phyloP scores from a whole-genome alignment of 108 stramenopile genomes.

The Nitzschia sp. region DNA sequence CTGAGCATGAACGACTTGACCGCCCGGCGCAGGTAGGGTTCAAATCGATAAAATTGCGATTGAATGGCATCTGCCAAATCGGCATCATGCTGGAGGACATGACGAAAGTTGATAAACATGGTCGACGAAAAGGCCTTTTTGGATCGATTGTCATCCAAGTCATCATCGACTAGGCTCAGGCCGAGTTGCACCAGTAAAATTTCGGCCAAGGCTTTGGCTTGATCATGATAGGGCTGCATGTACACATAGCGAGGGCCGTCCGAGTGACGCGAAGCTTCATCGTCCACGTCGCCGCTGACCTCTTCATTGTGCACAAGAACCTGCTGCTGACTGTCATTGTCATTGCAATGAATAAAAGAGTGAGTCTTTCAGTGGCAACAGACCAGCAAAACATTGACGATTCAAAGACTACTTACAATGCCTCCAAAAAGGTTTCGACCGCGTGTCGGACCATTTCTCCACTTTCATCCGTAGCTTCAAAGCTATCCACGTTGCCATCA shows the following conservation, averaged over 20 bases:
- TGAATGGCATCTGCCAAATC: slow-evolving; percentile 88
- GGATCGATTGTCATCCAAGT: slow-evolving; percentile 20
- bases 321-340: neutral
- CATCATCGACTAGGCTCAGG: slow-evolving; percentile 31
- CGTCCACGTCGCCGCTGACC: slow-evolving; percentile 29
- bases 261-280: slow-evolving; percentile 7
- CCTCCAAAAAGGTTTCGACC: slow-evolving; percentile 69
- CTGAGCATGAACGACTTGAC: slow-evolving; percentile 57
- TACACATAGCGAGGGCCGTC: slow-evolving; percentile 7
- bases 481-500: slow-evolving; percentile 39
- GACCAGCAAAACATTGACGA: no score
- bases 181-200: slow-evolving; percentile 45
- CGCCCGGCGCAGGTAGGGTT: slow-evolving; percentile 75
- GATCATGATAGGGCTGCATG: slow-evolving; percentile 77
- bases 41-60: slow-evolving; percentile 85
- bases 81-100: slow-evolving; percentile 58
- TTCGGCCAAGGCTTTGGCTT: slow-evolving; percentile 60
- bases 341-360: no score
- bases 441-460: slow-evolving; percentile 75
- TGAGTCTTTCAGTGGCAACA: no score
- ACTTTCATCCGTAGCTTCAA: slow-evolving; percentile 70
- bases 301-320: slow-evolving; percentile 40
- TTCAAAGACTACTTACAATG: slow-evolving; percentile 82
- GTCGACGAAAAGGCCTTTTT: slow-evolving; percentile 61
- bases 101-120: slow-evolving; percentile 72